Conservation (phyloP, 75 land plant species). For the Pinus albicaulis region DNA sequence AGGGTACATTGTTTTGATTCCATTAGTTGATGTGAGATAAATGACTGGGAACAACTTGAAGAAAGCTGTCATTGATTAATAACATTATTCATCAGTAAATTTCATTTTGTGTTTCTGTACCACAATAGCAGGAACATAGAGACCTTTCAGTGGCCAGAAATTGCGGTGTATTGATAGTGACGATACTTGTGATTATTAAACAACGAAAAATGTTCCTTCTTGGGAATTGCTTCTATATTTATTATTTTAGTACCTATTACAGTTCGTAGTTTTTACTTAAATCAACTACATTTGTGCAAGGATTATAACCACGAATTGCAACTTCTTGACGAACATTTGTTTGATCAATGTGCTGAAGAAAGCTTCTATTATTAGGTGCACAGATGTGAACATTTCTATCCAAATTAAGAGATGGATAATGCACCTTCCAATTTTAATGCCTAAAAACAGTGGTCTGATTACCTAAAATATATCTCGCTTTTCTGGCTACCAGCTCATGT, state of each 20-base stretch:
- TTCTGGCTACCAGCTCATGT: too few relatives aligned
- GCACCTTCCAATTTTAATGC: too few relatives aligned
- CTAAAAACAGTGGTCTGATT: too few relatives aligned
- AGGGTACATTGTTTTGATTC: background rate
- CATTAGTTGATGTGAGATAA: background rate
- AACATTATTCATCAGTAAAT: background rate
- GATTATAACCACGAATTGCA: background rate
- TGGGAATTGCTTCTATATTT: too few relatives aligned
- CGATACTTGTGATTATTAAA: background rate
- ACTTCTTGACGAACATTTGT: background rate
- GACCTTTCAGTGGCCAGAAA: background rate
- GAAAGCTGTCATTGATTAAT: background rate
- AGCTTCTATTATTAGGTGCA: background rate
- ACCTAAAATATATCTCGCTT: too few relatives aligned
- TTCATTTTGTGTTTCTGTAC: background rate
- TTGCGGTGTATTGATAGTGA: background rate
- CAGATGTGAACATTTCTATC: background rate
- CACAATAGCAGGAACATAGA: background rate
- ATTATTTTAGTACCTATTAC: too few relatives aligned
- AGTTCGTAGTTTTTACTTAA: too few relatives aligned
- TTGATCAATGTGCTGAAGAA: background rate
- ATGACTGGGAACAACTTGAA: background rate
- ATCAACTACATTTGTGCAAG: background rate
- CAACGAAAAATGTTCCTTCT: too few relatives aligned
- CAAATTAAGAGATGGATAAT: background rate